Percentiles rank a stretch among this genome's conserved stretches.
These are phyloP conservation scores for Thinopyrum elongatum DNA, from an alignment of 176 grass and related monocot genomes.

Conservation along the genomic window DNA sequence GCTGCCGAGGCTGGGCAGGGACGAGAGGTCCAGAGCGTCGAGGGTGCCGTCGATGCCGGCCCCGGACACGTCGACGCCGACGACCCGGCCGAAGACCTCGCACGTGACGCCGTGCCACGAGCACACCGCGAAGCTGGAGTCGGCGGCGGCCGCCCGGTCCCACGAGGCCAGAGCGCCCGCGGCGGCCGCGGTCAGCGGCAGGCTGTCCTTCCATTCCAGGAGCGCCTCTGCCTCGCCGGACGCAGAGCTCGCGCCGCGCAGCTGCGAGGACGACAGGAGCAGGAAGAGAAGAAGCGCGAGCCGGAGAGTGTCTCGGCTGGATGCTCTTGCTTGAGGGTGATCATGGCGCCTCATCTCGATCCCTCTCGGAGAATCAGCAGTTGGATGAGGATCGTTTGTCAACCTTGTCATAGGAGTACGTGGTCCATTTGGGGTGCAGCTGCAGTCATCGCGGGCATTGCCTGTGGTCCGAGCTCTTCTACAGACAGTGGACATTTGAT, in stretches of 20 bases:
- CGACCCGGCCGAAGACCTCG: conserved; percentile 38
- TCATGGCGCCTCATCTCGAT: not conserved
- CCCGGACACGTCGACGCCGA: conserved; percentile 36
- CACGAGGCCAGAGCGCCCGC: conserved; percentile 42
- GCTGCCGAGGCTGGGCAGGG: conserved; percentile 29
- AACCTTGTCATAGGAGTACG: not conserved
- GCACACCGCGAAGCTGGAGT: conserved; percentile 31
- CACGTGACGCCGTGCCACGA: conserved; percentile 64
- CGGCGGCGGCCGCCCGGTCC: conserved; percentile 34
- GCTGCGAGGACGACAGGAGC: not conserved
- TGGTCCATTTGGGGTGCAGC: not conserved
- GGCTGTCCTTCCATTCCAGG: conserved; percentile 58
- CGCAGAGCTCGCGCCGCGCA: conserved; percentile 16
- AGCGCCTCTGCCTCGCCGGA: conserved; percentile 49
- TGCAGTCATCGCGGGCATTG: not conserved
- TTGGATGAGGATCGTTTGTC: not conserved
- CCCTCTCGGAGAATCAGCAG: not conserved
- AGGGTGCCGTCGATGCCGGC: conserved; percentile 57
- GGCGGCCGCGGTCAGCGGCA: not conserved
- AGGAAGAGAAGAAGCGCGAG: not conserved
- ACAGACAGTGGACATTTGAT: not conserved
- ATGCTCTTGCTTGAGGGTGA: not conserved
- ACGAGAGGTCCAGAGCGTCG: conserved; percentile 44
- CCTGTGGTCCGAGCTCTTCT: not conserved
- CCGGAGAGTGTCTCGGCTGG: not conserved